Evolutionary conservation across 257 asterid species (phyloP).

Genomic region (Ligustrum vulgare): DNA sequence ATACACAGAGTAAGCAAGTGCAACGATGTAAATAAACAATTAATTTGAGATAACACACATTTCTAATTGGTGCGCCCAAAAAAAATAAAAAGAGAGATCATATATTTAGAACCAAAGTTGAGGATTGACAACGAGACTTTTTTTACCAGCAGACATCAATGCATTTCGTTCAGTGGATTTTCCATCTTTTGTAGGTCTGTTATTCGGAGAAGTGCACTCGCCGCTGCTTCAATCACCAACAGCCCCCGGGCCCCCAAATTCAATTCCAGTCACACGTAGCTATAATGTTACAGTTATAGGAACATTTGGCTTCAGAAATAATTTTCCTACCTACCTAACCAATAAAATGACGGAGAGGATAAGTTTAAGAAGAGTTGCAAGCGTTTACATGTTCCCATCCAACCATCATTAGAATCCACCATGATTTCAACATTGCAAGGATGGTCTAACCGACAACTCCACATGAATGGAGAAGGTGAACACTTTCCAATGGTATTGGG

Average conservation of each 20-base stretch:
- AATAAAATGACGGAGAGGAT: neutral
- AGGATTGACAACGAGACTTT: neutral
- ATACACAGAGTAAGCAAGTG: neutral
- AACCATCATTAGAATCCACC: neutral
- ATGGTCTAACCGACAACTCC: neutral
- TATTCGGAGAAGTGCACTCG: neutral
- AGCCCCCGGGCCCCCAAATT: neutral
- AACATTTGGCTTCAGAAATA: neutral
- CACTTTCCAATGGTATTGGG: neutral
- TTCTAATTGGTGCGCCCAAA: neutral
- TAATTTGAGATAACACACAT: neutral
- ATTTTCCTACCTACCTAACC: neutral
- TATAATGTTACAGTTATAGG: neutral
- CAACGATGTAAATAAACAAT: neutral
- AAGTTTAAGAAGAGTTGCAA: neutral
- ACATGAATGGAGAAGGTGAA: neutral
- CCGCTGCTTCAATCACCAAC: neutral
- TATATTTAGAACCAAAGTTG: neutral
- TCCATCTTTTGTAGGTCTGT: neutral
- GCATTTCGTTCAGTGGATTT: neutral
- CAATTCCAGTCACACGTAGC: neutral
- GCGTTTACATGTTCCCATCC: neutral
- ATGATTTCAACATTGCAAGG: slow-evolving; percentile 6
- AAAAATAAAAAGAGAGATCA: neutral
- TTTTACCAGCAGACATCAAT: neutral